Conservation (phyloP, 2,329 filamentous ascomycete genomes). For the Cercospora sesami region DNA sequence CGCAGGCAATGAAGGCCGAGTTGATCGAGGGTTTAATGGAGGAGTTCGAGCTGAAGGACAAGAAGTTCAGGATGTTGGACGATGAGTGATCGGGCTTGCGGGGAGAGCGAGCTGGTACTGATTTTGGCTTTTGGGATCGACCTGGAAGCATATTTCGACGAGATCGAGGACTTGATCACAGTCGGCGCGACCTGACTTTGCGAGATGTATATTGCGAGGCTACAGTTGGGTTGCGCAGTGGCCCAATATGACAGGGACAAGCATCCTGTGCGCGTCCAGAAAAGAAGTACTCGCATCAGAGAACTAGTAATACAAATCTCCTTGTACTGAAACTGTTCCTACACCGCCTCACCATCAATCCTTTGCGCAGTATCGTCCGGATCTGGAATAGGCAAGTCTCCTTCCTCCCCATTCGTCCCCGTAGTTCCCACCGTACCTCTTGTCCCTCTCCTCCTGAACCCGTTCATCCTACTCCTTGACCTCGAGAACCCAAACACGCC, state of each 20-base stretch:
- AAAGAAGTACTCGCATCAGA: not conserved
- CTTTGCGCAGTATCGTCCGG: constrained; percentile 11
- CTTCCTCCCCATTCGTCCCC: not conserved
- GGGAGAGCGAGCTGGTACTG: not conserved
- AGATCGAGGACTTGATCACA: not conserved
- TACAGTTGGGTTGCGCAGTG: not conserved
- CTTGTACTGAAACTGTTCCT: not conserved
- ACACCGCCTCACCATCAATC: constrained; percentile 15
- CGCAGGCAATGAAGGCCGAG: not conserved
- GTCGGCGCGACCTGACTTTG: not conserved
- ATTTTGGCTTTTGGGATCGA: not conserved
- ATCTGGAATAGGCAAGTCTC: constrained; percentile 14
- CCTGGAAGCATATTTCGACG: not conserved
- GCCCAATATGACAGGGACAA: not conserved
- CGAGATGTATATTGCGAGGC: not conserved
- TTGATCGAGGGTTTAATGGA: not conserved
- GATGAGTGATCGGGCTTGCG: not conserved
- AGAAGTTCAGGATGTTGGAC: not conserved
- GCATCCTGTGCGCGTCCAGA: not conserved
- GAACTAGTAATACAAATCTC: not conserved
- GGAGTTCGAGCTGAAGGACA: not conserved
- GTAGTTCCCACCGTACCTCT: not conserved
- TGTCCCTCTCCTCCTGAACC: constrained; percentile 17
- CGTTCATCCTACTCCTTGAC: constrained; percentile 25
- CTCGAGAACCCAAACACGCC: constrained; percentile 26